Conservation (phyloP, 352 stramenopile genomes). For the Phytophthora crassamura region DNA sequence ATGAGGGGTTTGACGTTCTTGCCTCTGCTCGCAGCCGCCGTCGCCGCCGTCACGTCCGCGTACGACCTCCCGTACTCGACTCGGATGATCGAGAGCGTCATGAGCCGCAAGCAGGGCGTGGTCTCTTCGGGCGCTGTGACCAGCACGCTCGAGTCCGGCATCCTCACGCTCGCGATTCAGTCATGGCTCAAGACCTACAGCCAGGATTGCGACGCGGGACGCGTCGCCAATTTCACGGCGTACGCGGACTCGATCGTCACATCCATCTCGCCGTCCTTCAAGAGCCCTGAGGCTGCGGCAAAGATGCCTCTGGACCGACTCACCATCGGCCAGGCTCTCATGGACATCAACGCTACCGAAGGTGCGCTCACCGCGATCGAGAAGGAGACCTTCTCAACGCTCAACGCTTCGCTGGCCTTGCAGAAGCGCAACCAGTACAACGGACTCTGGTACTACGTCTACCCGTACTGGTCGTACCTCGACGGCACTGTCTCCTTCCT, state of each 20-base stretch:
- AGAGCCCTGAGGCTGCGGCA: slow-evolving; percentile 13
- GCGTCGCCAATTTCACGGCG: slow-evolving; percentile 25
- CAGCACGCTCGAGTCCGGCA: slow-evolving; percentile 34
- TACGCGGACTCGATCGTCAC: slow-evolving; percentile 34
- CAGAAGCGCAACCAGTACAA: slow-evolving; percentile 38
- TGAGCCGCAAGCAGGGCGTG: slow-evolving; percentile 38
- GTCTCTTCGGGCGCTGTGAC: slow-evolving; percentile 35
- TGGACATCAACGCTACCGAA: slow-evolving; percentile 29
- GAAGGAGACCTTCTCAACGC: slow-evolving; percentile 15
- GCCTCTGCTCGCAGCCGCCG: slow-evolving; percentile 13
- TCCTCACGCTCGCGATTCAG: slow-evolving; percentile 36
- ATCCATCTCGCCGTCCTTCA: slow-evolving; percentile 30
- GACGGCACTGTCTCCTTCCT: slow-evolving; percentile 37
- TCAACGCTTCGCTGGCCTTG: slow-evolving; percentile 27
- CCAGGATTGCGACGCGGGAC: slow-evolving; percentile 16
- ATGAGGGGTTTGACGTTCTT: slow-evolving; percentile 28
- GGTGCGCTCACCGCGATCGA: slow-evolving; percentile 20
- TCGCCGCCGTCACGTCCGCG: slow-evolving; percentile 12
- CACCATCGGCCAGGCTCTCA: slow-evolving; percentile 32
- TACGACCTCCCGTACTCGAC: slow-evolving; percentile 33
- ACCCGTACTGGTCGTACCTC: slow-evolving; percentile 40
- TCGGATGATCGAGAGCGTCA: slow-evolving; percentile 38
- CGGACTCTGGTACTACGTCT: slow-evolving; percentile 42
- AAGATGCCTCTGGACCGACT: slow-evolving; percentile 37
- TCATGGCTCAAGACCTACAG: slow-evolving; percentile 32